Conservation (phyloP, 2,329 filamentous ascomycete genomes). For the Knoxdaviesia proteae region DNA sequence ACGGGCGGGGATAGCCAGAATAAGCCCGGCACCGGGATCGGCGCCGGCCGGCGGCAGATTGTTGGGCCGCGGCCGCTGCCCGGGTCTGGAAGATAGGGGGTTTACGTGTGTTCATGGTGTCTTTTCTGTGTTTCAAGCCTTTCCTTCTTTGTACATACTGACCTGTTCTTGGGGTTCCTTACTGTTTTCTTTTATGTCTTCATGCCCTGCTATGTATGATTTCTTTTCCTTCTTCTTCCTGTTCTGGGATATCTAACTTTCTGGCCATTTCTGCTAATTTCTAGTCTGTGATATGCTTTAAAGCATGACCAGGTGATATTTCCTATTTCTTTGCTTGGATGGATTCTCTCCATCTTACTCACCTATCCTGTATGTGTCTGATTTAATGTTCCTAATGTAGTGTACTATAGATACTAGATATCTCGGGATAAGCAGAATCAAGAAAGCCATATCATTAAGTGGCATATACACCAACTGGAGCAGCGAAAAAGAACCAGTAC, state of each 20-base stretch:
- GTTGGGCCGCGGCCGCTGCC: slow-evolving; percentile 52
- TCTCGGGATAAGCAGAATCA: no score
- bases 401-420: no score
- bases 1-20: slow-evolving; percentile 61
- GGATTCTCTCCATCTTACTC: no score
- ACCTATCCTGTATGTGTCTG: no score
- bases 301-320: no score
- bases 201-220: background rate
- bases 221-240: background rate
- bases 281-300: no score
- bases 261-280: no score
- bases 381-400: no score
- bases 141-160: background rate
- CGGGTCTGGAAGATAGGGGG: slow-evolving; percentile 11
- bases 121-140: background rate
- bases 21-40: slow-evolving; percentile 40
- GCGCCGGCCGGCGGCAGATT: slow-evolving; percentile 54
- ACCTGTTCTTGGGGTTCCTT: background rate
- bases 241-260: background rate
- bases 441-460: no score
- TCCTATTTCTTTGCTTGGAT: no score
- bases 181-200: background rate
- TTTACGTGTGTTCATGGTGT: slow-evolving; percentile 17
- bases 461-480: no score
- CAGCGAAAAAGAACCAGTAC: no score